Conservation (phyloP, 2,329 filamentous ascomycete species). For the Trichoderma sp. region DNA sequence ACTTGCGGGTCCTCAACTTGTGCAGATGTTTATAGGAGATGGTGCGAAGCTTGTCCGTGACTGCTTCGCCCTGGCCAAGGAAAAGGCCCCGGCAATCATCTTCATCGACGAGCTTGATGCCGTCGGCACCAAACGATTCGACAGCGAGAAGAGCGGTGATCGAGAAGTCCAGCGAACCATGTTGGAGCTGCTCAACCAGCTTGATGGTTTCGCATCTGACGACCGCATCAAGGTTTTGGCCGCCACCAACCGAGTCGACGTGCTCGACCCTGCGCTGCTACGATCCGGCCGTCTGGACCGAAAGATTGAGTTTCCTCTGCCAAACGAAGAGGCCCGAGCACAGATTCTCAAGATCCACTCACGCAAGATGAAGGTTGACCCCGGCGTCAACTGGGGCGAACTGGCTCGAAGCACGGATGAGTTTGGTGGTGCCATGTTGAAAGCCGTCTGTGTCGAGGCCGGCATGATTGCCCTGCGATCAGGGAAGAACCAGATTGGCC, state of each 20-base stretch:
- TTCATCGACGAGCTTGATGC: constrained; percentile 99
- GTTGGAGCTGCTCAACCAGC: constrained; percentile 96
- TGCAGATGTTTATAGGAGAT: constrained; percentile 99
- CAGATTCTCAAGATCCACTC: constrained; percentile 98
- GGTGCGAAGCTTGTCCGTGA: constrained; percentile 96
- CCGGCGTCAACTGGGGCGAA: constrained; percentile 92
- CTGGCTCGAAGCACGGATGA: constrained; percentile 95
- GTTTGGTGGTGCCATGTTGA: constrained; percentile 95
- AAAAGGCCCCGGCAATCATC: constrained; percentile 98
- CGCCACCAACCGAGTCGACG: constrained; percentile 91
- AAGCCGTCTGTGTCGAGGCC: constrained; percentile 97
- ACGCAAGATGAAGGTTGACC: constrained; percentile 95
- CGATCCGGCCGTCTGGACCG: constrained; percentile 89
- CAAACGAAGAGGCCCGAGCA: constrained; percentile 94
- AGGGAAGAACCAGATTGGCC: constrained; percentile 93
- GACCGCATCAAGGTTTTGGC: constrained; percentile 96
- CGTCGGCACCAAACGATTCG: constrained; percentile 98
- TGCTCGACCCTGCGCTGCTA: constrained; percentile 85
- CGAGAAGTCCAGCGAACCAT: constrained; percentile 98
- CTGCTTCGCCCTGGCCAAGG: constrained; percentile 95
- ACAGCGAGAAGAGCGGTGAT: constrained; percentile 96
- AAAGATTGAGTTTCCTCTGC: constrained; percentile 97
- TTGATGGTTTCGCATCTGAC: constrained; percentile 95
- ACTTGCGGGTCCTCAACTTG: constrained; percentile 92
- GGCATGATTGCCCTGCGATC: constrained; percentile 97